phyloP scores from a whole-genome alignment of 148 eudicot species.

The Vaccinium myrtillus region DNA sequence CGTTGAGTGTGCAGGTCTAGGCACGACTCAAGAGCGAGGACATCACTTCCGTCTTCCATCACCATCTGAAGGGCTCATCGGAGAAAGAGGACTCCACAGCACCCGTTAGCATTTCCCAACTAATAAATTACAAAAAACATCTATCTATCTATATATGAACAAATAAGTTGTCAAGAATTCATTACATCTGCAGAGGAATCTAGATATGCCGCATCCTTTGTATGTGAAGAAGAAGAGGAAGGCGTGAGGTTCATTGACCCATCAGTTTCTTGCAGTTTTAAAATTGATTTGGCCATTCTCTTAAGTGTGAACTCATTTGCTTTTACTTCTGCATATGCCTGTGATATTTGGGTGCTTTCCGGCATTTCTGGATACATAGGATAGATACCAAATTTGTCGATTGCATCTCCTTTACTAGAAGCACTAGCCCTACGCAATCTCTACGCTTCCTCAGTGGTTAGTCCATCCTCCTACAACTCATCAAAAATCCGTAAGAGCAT shows the following conservation, averaged over 20 bases:
- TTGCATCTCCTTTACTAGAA: constrained; percentile 12
- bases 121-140: neutral
- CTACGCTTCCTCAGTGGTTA: constrained; percentile 19
- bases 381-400: constrained; percentile 16
- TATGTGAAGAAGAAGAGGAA: constrained; percentile 6
- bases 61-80: too few relatives aligned
- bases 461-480: constrained; percentile 26
- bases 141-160: neutral
- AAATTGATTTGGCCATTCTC: constrained; percentile 28
- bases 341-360: constrained; percentile 13
- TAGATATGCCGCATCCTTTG: constrained; percentile 18
- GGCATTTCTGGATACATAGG: constrained; percentile 10
- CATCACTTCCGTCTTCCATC: too few relatives aligned
- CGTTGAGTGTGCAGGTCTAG: too few relatives aligned
- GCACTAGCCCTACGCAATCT: constrained; percentile 11
- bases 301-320: constrained; percentile 24
- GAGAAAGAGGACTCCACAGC: too few relatives aligned
- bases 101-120: too few relatives aligned
- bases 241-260: constrained; percentile 12
- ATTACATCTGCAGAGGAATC: constrained; percentile 18
- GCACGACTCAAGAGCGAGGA: too few relatives aligned
- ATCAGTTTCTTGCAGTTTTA: constrained; percentile 25
- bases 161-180: neutral
- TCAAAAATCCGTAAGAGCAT: constrained; percentile 14
- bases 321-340: constrained; percentile 16